Evolutionary conservation across 2,329 filamentous ascomycete genomes (phyloP).

Genomic region (Parasarocladium wereldwijsianum): DNA sequence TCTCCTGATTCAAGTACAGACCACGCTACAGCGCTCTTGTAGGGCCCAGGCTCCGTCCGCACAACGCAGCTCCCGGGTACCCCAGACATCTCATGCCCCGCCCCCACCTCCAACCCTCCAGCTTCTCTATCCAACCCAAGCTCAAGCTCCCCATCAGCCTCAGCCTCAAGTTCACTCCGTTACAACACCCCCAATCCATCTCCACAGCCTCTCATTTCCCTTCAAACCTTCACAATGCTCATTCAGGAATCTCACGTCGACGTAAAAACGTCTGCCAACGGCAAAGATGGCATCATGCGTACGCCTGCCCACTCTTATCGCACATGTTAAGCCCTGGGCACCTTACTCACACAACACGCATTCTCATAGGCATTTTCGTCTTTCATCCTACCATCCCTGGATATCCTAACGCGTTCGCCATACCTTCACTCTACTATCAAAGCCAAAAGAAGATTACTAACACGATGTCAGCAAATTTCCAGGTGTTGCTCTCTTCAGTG

Average conservation of each 20-base stretch:
- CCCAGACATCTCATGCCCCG: no score
- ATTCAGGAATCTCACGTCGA: constrained; percentile 38
- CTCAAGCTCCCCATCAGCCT: no score
- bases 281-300: constrained; percentile 41
- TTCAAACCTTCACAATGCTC: constrained; percentile 28
- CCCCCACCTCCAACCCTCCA: no score
- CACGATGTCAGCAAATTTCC: constrained; percentile 61
- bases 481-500: constrained; percentile 76
- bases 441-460: neutral
- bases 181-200: no score
- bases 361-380: constrained; percentile 61
- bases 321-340: constrained; percentile 6
- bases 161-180: no score
- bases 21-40: no score
- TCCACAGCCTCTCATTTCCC: no score
- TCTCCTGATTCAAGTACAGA: no score
- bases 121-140: no score
- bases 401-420: constrained; percentile 65
- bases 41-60: no score
- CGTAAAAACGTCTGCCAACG: constrained; percentile 33
- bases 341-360: neutral
- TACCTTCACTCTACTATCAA: neutral
- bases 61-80: no score
- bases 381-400: constrained; percentile 76
- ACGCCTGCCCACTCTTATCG: constrained; percentile 8